Base-by-base conservation (phyloP, 257 asterid species). In the Primulina tabacum region DNA sequence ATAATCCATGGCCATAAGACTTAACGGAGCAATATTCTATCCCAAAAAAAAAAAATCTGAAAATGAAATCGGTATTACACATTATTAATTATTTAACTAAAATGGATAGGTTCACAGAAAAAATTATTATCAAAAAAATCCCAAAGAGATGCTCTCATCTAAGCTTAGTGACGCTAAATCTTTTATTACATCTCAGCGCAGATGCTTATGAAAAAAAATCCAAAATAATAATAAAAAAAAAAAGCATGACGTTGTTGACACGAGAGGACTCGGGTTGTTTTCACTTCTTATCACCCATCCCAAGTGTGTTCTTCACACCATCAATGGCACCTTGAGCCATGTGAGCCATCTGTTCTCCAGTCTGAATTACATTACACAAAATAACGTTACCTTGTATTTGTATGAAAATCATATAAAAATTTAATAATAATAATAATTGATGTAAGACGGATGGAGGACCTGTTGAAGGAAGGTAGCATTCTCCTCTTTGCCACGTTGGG, bases 291-390 rank as follows among this genome's bases (percentile, higher is more conserved):
- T 87, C 86, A 26, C 91, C 81, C 76, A 89, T 76, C 73, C 96
- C 96, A 55, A 89, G 86, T 60, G 87, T 89, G 82, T 84, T 87
- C 81, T 83, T 89, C 73, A 85, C 80, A 2, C 96, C 94, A 70
- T 89, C 96, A 38, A 87, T 69, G 1, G 90, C 92, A 14, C 88
- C 94, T 62, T 89, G 92, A 71, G 92, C 92, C 83, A 85, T 83
- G 77, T 74, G 60, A 43, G 64, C 82, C 78, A 85, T 30, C 60
- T 83, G 82, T 57, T 85, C 94, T 60, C 89, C 90, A 0, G 89
- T 87, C 94, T 88, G 50, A 34, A 72, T 34, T 2, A 53, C 6
- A 57, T 68, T 1, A 3, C n/a, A 55, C 2, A 40, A 20, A 38
- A 43, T 6, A 43, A 43, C 2, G 4, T 43, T 14, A 43, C 14